A percentile compares a stretch with the other conserved stretches of the same genome.
These are phyloP conservation scores for Pyrenophora tritici-repentis DNA, from an alignment of 2,329 filamentous ascomycete species.

Conservation along the genomic window DNA sequence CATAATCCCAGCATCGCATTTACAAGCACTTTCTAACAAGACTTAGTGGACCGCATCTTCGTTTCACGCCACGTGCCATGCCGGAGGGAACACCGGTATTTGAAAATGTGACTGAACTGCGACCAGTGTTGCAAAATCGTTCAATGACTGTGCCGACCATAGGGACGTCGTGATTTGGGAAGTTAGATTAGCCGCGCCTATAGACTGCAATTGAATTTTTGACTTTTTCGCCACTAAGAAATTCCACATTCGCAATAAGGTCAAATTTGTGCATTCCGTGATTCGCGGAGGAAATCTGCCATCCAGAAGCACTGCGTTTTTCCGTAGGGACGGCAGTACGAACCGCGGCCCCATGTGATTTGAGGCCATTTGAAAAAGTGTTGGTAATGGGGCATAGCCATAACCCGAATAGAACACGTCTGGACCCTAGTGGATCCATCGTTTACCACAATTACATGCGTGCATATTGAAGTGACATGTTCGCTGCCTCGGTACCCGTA, in stretches of 20 bases:
- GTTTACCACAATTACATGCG: neutral
- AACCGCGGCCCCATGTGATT: too few species aligned
- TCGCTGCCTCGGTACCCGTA: neutral
- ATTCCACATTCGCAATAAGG: too few species aligned
- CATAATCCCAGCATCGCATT: neutral
- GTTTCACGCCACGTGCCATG: neutral
- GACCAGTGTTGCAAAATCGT: neutral
- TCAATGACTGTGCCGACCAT: neutral
- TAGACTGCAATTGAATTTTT: too few species aligned
- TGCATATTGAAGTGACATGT: neutral
- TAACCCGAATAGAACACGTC: neutral
- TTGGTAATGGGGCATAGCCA: neutral
- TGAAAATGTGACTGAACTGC: neutral
- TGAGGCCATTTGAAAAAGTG: too few species aligned
- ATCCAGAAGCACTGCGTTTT: too few species aligned
- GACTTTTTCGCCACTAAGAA: too few species aligned
- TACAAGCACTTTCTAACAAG: neutral
- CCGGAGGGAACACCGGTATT: neutral
- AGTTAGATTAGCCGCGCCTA: neutral
- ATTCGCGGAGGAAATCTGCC: too few species aligned
- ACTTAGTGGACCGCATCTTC: conserved; percentile 1
- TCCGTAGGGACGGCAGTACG: too few species aligned
- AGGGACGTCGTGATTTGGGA: neutral
- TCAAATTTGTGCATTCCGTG: too few species aligned
- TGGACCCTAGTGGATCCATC: neutral